Evolutionary conservation across 805 yeast species (phyloP), one percentile per base, ranked within the genome.

Genomic region (Metschnikowia continentalis): DNA sequence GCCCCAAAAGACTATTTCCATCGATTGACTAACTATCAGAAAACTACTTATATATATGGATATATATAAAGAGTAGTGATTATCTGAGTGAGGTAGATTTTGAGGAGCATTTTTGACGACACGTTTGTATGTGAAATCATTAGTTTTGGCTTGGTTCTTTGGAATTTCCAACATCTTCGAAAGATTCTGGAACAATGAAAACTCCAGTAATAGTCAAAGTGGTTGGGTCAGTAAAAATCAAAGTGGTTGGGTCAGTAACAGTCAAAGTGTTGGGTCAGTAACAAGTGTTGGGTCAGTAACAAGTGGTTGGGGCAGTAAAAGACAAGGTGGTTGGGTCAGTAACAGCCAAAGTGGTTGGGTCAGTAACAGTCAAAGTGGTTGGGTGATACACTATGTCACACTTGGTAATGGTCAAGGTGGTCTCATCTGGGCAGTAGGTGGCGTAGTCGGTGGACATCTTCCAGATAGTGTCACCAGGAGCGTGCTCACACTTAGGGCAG

Each of bases 391-490:
- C 51, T 46, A 59, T 43, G 38, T 60, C 59, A 59, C 73, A 69
- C 36, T 63, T 65, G 51, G 68, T 68, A 48, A 69, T 49, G 49
- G 67, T 63, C 46, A 69, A 41, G 37, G 65, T 62, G 51, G 74
- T 69, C 39, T 63, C 48, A 38, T 52, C 54, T 52, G 74, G 72
- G 55, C 74, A 69, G 65, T 63, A 67, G 54, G 72, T 69, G 56
- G 64, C 56, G 63, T 56, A 69, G 53, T 58, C 70, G 50, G 74
- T 69, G 46, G 19, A 36, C 11, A 23, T 36, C n/a, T 36, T 36
- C 39, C 39, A 36, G 7, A 36, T 20, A 10, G 55, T 63, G 32
- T 68, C 65, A 35, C 57, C 47, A 26, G 26, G 19, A 11, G 30
- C 30, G 32, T 14, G 22, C 2, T 19, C 26, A 10, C 32, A 22